These are phyloP conservation scores for Grosmannia huntii DNA, from an alignment of 2,329 filamentous ascomycete genomes.

Conservation along the genomic window DNA sequence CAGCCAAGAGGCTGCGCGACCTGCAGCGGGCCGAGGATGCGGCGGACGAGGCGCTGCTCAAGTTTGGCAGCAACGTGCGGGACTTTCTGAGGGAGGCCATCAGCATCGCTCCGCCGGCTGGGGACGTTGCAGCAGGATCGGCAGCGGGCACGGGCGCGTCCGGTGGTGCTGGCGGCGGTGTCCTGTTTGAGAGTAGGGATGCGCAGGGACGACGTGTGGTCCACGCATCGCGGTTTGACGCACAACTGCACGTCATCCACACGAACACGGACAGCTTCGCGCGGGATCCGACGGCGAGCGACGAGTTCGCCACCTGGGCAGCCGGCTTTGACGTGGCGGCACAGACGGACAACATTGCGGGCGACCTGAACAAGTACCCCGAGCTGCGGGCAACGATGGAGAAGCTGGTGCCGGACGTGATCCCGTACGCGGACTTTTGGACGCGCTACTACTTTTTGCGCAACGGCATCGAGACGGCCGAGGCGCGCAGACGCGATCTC, in stretches of 20 bases:
- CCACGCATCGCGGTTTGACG: slow-evolving; percentile 87
- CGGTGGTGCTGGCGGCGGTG: slow-evolving; percentile 30
- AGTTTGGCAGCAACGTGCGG: slow-evolving; percentile 79
- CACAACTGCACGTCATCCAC: slow-evolving; percentile 91
- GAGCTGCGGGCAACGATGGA: slow-evolving; percentile 87
- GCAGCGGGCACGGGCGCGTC: slow-evolving; percentile 1
- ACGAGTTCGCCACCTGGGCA: slow-evolving; percentile 63
- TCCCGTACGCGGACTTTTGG: slow-evolving; percentile 89
- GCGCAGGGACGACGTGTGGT: slow-evolving; percentile 83
- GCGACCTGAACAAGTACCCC: slow-evolving; percentile 72
- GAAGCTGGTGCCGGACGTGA: slow-evolving; percentile 81
- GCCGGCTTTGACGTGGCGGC: slow-evolving; percentile 64
- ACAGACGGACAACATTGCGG: slow-evolving; percentile 73
- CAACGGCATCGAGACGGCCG: slow-evolving; percentile 85
- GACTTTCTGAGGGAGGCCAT: slow-evolving; percentile 88
- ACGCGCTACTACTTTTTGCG: slow-evolving; percentile 89
- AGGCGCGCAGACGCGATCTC: slow-evolving; percentile 76
- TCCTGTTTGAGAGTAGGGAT: slow-evolving; percentile 92
- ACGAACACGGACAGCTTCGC: slow-evolving; percentile 70
- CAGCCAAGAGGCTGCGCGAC: slow-evolving; percentile 72
- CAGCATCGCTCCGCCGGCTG: slow-evolving; percentile 63
- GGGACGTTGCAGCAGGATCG: slow-evolving; percentile 19
- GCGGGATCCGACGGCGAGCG: slow-evolving; percentile 58
- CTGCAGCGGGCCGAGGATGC: slow-evolving; percentile 89
- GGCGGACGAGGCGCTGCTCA: slow-evolving; percentile 85